phyloP scores from a whole-genome alignment of 1,284 basidiomycete species.

The Stereum hirsutum region DNA sequence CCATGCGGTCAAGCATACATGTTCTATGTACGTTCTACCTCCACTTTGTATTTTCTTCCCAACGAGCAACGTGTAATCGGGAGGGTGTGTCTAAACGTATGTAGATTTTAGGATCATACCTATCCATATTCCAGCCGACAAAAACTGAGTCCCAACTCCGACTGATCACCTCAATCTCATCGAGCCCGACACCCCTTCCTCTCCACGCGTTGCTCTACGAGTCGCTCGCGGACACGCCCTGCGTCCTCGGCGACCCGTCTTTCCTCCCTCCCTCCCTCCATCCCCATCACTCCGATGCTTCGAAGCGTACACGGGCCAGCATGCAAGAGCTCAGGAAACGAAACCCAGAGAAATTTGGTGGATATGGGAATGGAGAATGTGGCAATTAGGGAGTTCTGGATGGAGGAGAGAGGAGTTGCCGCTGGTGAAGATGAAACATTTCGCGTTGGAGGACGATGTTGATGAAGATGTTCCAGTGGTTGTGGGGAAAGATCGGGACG shows the following conservation, averaged over 20 bases:
- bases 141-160: slow-evolving; percentile 61
- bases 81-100: slow-evolving; percentile 7
- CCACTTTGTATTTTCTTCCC: too few relatives aligned
- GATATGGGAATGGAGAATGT: too few relatives aligned
- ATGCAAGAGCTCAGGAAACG: slow-evolving; percentile 56
- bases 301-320: slow-evolving; percentile 63
- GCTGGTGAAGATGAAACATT: slow-evolving; percentile 65
- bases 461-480: slow-evolving; percentile 46
- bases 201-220: slow-evolving; percentile 75
- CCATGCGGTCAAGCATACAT: slow-evolving; percentile 75
- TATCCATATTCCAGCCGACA: slow-evolving; percentile 63
- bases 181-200: slow-evolving; percentile 63
- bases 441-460: slow-evolving; percentile 68
- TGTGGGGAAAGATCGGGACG: too few relatives aligned
- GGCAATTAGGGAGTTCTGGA: slow-evolving; percentile 33
- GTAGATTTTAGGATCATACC: slow-evolving; percentile 54
- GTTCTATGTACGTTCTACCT: slow-evolving; percentile 47
- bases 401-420: slow-evolving; percentile 62
- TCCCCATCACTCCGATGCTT: slow-evolving; percentile 47
- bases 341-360: too few relatives aligned
- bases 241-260: slow-evolving; percentile 47
- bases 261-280: slow-evolving; percentile 30
- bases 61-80: too few relatives aligned
- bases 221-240: slow-evolving; percentile 60
- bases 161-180: slow-evolving; percentile 54